A percentile compares a stretch with the other conserved stretches of the same genome.
Conservation (phyloP, 2,329 filamentous ascomycete genomes). For the Talaromyces sp. region DNA sequence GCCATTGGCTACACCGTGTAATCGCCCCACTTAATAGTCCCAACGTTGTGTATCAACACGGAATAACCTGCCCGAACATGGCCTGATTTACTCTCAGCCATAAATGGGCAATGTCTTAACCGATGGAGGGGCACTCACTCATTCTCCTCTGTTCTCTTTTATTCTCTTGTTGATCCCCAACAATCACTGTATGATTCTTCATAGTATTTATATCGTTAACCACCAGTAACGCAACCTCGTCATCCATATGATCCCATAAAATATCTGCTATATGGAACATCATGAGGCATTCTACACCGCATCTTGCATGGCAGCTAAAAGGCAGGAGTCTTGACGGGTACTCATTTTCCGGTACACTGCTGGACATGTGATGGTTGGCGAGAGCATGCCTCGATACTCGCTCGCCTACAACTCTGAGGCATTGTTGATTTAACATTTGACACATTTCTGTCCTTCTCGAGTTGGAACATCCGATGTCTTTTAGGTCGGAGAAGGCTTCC, state of each 20-base stretch:
- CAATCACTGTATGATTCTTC: not conserved
- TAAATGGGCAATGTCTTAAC: not conserved
- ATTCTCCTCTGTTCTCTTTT: not conserved
- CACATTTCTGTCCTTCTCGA: too few species aligned
- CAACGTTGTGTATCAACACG: slow-evolving; percentile 45
- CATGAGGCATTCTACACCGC: too few species aligned
- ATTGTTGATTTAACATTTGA: too few species aligned
- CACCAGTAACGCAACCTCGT: not conserved
- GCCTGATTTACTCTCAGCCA: not conserved
- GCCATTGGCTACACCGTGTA: not conserved
- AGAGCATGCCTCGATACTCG: too few species aligned
- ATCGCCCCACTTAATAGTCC: not conserved
- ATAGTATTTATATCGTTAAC: not conserved
- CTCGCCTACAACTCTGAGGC: too few species aligned
- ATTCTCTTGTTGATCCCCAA: not conserved
- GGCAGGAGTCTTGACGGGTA: too few species aligned
- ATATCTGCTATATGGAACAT: too few species aligned
- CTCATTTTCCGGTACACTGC: too few species aligned
- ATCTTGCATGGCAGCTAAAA: not conserved
- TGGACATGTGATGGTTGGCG: too few species aligned
- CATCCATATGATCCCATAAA: too few species aligned
- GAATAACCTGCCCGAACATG: slow-evolving; percentile 44
- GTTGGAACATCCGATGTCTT: too few species aligned
- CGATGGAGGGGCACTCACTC: not conserved
- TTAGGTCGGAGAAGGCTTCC: too few species aligned